A percentile compares a stretch with the other conserved stretches of the same genome.
phyloP scores from a whole-genome alignment of 2,329 filamentous ascomycete genomes.

The Ascochyta pisi region DNA sequence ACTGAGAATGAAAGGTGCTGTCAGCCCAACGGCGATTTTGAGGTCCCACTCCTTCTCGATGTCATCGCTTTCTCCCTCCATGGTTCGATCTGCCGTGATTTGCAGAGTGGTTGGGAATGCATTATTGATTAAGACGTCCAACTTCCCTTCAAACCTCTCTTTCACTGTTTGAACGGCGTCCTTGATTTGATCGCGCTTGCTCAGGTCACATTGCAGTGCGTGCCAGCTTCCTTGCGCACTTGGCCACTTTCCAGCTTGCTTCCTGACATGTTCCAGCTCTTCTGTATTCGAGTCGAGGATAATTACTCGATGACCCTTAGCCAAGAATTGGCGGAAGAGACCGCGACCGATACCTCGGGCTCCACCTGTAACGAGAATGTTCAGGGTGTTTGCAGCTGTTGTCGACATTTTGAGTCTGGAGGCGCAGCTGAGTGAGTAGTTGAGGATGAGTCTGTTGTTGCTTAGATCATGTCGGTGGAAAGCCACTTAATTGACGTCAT shows the following conservation, averaged over 20 bases:
- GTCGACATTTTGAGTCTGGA: background rate
- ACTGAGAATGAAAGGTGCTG: constrained; percentile 42
- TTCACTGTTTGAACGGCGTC: constrained; percentile 46
- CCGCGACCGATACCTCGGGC: constrained; percentile 57
- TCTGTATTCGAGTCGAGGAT: constrained; percentile 54
- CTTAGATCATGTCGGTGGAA: too few species aligned
- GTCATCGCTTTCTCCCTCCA: constrained; percentile 41
- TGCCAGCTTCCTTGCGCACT: constrained; percentile 25
- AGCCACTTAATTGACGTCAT: too few species aligned
- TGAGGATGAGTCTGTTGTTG: too few species aligned
- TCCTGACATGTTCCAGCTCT: constrained; percentile 49
- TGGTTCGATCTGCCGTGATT: constrained; percentile 31
- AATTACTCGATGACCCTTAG: constrained; percentile 54
- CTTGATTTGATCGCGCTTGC: constrained; percentile 48
- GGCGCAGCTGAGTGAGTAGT: background rate
- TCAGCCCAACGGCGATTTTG: constrained; percentile 44
- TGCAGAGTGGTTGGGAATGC: constrained; percentile 41
- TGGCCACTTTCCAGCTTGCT: constrained; percentile 37
- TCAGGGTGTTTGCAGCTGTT: constrained; percentile 19
- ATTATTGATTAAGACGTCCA: constrained; percentile 48
- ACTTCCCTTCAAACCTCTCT: constrained; percentile 42
- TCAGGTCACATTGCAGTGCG: constrained; percentile 49
- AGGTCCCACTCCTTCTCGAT: constrained; percentile 45
- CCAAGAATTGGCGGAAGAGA: constrained; percentile 53
- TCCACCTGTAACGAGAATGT: constrained; percentile 52